Percentiles rank a stretch among this genome's conserved stretches.
These are phyloP conservation scores for Exophiala xenobiotica DNA, from an alignment of 2,329 filamentous ascomycete genomes.

Conservation along the genomic window DNA sequence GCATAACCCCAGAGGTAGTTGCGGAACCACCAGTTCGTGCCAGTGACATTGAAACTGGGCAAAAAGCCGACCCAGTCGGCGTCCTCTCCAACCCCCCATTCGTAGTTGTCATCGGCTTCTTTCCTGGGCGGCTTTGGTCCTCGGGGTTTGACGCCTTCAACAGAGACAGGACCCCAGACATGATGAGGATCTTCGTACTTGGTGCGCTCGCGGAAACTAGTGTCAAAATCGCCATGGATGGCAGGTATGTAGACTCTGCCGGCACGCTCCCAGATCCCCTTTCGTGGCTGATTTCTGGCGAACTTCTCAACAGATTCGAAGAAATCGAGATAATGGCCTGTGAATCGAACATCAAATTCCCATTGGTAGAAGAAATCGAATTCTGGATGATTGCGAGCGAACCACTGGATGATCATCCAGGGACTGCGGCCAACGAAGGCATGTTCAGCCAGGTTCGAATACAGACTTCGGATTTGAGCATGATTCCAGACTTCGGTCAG, in stretches of 20 bases:
- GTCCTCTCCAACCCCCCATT: conserved; percentile 75
- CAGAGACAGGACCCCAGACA: conserved; percentile 65
- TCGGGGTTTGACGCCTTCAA: conserved; percentile 59
- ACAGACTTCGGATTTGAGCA: conserved; percentile 30
- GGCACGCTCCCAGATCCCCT: conserved; percentile 60
- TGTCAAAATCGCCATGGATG: conserved; percentile 51
- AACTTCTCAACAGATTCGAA: conserved; percentile 63
- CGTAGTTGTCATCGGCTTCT: conserved; percentile 63
- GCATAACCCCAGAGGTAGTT: conserved; percentile 40
- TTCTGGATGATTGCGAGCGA: conserved; percentile 71
- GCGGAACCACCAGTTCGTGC: conserved; percentile 64
- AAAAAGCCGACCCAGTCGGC: conserved; percentile 72
- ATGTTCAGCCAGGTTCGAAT: conserved; percentile 32
- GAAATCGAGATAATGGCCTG: conserved; percentile 78
- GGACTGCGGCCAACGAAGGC: conserved; percentile 44
- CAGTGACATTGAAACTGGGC: conserved; percentile 73
- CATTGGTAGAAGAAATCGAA: conserved; percentile 85
- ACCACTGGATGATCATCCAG: conserved; percentile 73
- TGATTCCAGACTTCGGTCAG: conserved; percentile 72
- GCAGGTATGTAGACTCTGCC: conserved; percentile 56
- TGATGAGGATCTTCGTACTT: conserved; percentile 30
- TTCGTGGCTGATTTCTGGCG: conserved; percentile 54
- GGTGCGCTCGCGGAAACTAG: conserved; percentile 27
- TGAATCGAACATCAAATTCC: conserved; percentile 80
- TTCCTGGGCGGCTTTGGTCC: conserved; percentile 62